Evolutionary conservation across 345 rosid genomes (phyloP).

Genomic region (Populus davidiana): DNA sequence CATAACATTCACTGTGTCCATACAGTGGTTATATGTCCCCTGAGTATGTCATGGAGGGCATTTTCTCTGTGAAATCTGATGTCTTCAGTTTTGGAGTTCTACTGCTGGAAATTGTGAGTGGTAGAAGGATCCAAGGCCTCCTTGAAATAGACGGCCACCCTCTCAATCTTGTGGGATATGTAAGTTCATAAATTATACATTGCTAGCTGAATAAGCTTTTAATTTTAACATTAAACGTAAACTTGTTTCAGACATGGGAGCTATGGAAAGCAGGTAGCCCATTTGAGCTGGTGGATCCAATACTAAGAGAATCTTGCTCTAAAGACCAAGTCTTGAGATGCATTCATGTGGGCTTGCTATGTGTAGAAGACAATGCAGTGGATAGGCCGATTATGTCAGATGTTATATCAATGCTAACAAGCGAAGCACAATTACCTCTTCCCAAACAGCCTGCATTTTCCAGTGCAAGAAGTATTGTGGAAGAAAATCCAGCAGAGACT

Average conservation of each 20-base stretch:
- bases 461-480: no score
- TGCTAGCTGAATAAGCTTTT: neutral
- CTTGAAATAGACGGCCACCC: neutral
- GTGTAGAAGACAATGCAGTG: no score
- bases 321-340: conserved; percentile 2
- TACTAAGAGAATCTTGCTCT: neutral
- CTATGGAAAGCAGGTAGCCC: conserved; percentile 8
- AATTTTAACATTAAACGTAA: neutral
- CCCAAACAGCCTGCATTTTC: no score
- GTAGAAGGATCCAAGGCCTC: conserved; percentile 2
- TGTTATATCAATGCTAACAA: no score
- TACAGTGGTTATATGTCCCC: conserved; percentile 22
- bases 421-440: no score
- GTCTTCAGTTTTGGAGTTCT: conserved; percentile 26
- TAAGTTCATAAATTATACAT: conserved; percentile 17
- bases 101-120: conserved; percentile 16
- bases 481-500: no score
- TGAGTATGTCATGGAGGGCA: conserved; percentile 14
- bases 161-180: conserved; percentile 12
- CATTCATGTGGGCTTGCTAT: no score
- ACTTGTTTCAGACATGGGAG: conserved; percentile 15
- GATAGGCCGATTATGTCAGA: no score
- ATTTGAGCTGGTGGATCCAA: conserved; percentile 5
- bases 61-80: conserved; percentile 24
- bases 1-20: neutral